Evolutionary conservation across 2,329 filamentous ascomycete genomes (phyloP).

Genomic region (Domatiomyces catenatus): DNA sequence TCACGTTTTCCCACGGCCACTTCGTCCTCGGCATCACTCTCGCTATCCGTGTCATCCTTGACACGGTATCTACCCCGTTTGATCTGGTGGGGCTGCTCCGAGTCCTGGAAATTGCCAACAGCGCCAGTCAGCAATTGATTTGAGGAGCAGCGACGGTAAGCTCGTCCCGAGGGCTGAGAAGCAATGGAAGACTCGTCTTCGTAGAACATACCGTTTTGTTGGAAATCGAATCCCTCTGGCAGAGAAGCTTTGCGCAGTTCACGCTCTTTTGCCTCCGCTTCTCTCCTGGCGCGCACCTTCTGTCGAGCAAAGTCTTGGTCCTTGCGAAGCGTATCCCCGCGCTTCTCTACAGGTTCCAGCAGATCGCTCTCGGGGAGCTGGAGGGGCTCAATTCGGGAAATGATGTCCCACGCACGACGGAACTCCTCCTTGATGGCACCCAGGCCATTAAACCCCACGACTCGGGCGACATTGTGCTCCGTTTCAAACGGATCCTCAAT

Average conservation of each 20-base stretch:
- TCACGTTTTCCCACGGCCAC: background rate
- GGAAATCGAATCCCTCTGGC: background rate
- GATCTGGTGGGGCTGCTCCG: constrained; percentile 2
- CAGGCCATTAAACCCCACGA: constrained; percentile 69
- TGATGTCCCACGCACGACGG: constrained; percentile 58
- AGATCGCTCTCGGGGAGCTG: constrained; percentile 12
- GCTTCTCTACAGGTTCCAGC: constrained; percentile 14
- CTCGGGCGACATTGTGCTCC: constrained; percentile 75
- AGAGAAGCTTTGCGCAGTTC: constrained; percentile 2
- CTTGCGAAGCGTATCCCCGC: constrained; percentile 15
- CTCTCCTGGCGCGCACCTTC: constrained; percentile 12
- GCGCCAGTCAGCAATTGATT: constrained; percentile 4
- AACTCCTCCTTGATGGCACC: constrained; percentile 74
- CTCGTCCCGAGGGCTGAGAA: background rate
- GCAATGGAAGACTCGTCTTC: background rate
- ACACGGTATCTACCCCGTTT: constrained; percentile 7
- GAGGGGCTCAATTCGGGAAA: constrained; percentile 8
- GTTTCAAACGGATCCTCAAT: constrained; percentile 87
- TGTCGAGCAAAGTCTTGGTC: constrained; percentile 13
- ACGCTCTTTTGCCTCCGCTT: constrained; percentile 12
- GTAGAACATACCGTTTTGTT: constrained; percentile 13
- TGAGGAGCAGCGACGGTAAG: background rate
- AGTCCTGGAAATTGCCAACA: constrained; percentile 6
- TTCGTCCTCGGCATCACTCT: constrained; percentile 4
- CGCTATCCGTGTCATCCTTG: constrained; percentile 10